Percentiles rank a stretch among this genome's conserved stretches.
Evolutionary conservation across 2,329 filamentous ascomycete genomes (phyloP).

Genomic region (Penicillium olsonii): DNA sequence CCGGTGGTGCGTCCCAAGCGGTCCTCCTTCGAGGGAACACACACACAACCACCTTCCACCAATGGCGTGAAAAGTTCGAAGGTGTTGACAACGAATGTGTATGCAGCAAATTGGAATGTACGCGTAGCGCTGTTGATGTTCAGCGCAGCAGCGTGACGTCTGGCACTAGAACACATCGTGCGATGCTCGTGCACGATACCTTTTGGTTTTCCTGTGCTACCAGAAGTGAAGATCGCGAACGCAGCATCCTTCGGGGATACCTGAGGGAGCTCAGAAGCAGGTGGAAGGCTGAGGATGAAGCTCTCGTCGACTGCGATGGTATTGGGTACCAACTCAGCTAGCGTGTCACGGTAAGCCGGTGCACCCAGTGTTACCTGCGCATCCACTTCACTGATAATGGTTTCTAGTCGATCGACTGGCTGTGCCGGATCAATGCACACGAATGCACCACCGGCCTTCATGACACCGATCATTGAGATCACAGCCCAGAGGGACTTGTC

Average conservation of each 20-base stretch:
- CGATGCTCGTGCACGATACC: neutral
- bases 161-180: neutral
- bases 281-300: conserved; percentile 6
- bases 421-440: conserved; percentile 7
- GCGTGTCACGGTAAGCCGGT: conserved; percentile 1
- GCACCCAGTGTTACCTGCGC: conserved; percentile 8
- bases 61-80: conserved; percentile 54
- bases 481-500: conserved; percentile 11
- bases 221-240: neutral
- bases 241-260: conserved; percentile 26
- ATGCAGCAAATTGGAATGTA: conserved; percentile 55
- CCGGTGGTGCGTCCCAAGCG: conserved; percentile 46
- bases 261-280: conserved; percentile 2
- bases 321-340: neutral
- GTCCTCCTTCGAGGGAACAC: conserved; percentile 50
- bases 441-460: conserved; percentile 11
- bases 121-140: conserved; percentile 42
- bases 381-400: conserved; percentile 11
- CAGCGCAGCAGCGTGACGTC: neutral
- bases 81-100: conserved; percentile 51
- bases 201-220: neutral
- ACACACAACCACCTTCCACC: conserved; percentile 55
- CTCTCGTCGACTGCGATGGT: conserved; percentile 2
- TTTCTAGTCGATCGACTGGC: conserved; percentile 7
- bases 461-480: conserved; percentile 9